Base-by-base conservation (phyloP, 176 grass and related monocot species). In the Aegilops sharonensis region DNA sequence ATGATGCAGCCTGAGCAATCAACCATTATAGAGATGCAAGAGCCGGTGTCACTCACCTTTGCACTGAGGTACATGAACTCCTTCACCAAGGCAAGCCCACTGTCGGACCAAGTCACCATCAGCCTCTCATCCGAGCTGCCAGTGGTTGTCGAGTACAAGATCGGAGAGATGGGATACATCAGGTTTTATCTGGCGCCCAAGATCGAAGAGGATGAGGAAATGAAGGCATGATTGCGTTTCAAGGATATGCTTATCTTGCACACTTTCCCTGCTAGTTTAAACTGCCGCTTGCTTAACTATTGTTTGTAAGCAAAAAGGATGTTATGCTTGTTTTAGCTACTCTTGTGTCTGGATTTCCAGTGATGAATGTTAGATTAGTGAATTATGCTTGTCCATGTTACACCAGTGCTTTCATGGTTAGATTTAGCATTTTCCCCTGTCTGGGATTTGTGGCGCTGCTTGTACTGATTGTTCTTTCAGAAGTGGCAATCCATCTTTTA, bases 31-130 rank as follows among this genome's bases (percentile, higher is more conserved):
- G 93, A 98, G 86, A 98, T 98, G 93, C 83, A 95, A 83, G 93
- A 98, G 75, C 95, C 95, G 2, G 93, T 98, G 12, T 95, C 95
- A 21, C 64, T 95, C 24, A 98, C 95, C 2, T 98, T 98, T 87
- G 93, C 93, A 30, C 86, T 98, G 78, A 92, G 95, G 89, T 98
- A 95, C 72, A 89, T 98, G 85, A 98, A 98, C 84, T 98, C 95
- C 32, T 95, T 98, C 91, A 94, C 91, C 14, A 98, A 95, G 93
- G 95, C 95, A 11, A 94, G 89, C 8, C 79, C 95, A 11, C 75
- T 98, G 18, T 93, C 93, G 3, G 90, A 95, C 0, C 92, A 89
- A 11, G 93, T 98, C 15, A 92, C 91, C 10, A 90, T 98, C 84
- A 93, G 93, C 57, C 89, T 98, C 32, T 98, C 95, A 2, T 95